Base-by-base conservation (phyloP, 2,329 filamentous ascomycete genomes). In the Microcera coccophila region DNA sequence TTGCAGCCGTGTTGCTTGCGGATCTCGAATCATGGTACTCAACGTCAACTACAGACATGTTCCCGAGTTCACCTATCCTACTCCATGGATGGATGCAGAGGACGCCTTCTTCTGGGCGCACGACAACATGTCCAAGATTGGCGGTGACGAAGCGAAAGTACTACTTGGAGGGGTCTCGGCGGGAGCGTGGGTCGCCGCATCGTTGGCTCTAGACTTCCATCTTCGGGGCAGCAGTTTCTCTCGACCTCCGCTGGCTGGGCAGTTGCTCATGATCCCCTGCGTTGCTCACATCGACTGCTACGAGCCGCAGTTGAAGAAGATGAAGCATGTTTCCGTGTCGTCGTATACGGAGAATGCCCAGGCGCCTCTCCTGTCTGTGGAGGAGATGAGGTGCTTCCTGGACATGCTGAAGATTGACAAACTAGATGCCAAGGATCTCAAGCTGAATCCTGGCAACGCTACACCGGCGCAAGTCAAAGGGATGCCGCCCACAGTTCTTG, bases 31-130 rank as follows among this genome's bases (percentile, higher is more conserved):
- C 2, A 60, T 74, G 0, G 75, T 81, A 0, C 51, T 81, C 1
- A 76, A 78, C 32, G 63, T 81, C 11, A 77, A 79, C 49, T 82
- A 82, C 54, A 72, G 79, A 0, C 78, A 82, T 51, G 78, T 77
- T 0, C 78, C 78, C 0, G 72, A 81, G 39, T 61, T 70, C 47
- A 51, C 45, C 0, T 81, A 74, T 43, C 79, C 79, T 0, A 73
- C 68, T 0, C 68, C 71, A 0, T 79, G 72, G 71, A 47, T 74
- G 33, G 79, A 83, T 36, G 58, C 66, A 0, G 70, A 77, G 44
- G 79, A 81, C 35, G 69, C 72, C 0, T 74, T 79, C 22, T 62
- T 68, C 15, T 83, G 78, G 79, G 55, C 77, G 0, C 71, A 78
- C 38, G 50, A 55, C 0, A 45, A 57, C 2, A 54, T 55, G 1